Evolutionary conservation across 1,284 basidiomycete species (phyloP), one percentile per base, ranked within the genome.

Genomic region (Blastosporella zonata): DNA sequence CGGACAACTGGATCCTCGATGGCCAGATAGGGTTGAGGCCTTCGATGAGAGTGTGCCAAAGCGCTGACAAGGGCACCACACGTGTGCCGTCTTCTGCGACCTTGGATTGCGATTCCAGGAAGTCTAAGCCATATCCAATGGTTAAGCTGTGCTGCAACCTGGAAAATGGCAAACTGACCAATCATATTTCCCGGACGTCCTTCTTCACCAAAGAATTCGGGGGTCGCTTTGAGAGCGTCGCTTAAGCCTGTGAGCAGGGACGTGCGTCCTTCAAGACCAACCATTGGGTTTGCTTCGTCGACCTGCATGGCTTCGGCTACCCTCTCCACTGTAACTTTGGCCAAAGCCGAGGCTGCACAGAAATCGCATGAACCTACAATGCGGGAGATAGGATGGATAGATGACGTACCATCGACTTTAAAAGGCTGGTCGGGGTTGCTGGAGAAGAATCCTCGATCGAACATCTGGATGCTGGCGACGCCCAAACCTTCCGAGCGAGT

Each of bases 381-480:
- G 23, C 13, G 49, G 47, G 28, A 27, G 2, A 41, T 20, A 22
- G 42, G 21, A 42, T 21, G 23, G 12, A 35, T 28, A 18, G 13
- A 28, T 38, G 2, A 59, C 68, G 51, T 62, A 93, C 92, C 87
- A 67, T 95, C 90, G 1, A 92, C 93, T 46, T 77, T 78, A 62
- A 79, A 77, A 10, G 86, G 87, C 55, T 90, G 79, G 0, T 66
- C 63, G 7, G 60, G 59, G 55, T 79, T 74, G n/a, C 83, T 76
- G 6, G 88, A 91, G 68, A 97, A 97, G 43, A 92, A 68, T 0
- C 95, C 95, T 4, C 73, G 66, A 43, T 78, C 67, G 59, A 97
- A 98, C 92, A 97, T 97, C 62, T 92, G 82, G 41, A 93, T 71
- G 59, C 89, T 93, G 0, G 93, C 95, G 3, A 97, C 87, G 0